Evolutionary conservation across 306 rosid genomes (phyloP).

Genomic region (Inga laurina): DNA sequence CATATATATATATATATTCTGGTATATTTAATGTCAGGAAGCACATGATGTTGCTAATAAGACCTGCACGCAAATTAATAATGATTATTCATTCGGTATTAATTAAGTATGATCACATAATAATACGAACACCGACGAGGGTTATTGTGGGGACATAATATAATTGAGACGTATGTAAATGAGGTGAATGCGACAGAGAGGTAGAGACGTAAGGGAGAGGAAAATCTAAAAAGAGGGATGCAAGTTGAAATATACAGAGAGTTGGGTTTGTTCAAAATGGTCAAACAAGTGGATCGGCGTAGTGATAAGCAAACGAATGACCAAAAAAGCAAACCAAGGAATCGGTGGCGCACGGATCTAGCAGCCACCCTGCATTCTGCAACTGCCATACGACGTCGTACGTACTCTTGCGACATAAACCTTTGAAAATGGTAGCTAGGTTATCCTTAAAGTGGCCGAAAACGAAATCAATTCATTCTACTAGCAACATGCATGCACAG

Average conservation of each 20-base stretch:
- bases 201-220: not conserved
- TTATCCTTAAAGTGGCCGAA: not conserved
- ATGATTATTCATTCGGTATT: too few relatives aligned
- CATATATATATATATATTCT: too few relatives aligned
- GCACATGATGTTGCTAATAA: too few relatives aligned
- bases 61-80: too few relatives aligned
- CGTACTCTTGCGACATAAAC: not conserved
- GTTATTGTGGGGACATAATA: too few relatives aligned
- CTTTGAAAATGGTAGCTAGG: not conserved
- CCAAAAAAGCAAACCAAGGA: not conserved
- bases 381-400: not conserved
- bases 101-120: too few relatives aligned
- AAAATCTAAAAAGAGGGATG: not conserved
- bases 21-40: too few relatives aligned
- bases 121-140: too few relatives aligned
- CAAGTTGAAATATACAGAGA: not conserved
- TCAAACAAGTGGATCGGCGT: not conserved
- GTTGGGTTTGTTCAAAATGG: not conserved
- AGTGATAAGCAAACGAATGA: not conserved
- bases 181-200: not conserved
- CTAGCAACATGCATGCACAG: not conserved
- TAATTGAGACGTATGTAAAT: not conserved
- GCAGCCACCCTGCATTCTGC: not conserved
- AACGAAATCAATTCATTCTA: not conserved
- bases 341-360: not conserved